Base-by-base conservation (phyloP, 2,329 filamentous ascomycete genomes). In the Paecilomyces fulvus region DNA sequence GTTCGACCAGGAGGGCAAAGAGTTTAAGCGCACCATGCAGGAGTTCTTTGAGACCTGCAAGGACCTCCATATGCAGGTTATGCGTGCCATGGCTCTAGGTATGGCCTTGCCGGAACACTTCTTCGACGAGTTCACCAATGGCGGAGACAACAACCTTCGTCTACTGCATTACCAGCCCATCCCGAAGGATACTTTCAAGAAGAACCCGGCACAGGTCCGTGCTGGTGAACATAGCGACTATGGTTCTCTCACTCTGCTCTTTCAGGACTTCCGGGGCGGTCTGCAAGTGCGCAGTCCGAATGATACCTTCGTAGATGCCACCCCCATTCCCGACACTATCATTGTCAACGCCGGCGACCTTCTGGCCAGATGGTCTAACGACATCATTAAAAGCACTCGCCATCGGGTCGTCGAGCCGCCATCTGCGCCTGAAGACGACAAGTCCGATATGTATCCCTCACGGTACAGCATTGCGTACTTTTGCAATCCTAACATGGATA, bases 391-490 rank as follows among this genome's bases (percentile, higher is more conserved):
- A 75, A 92, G 88, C 68, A 96, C 92, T 3, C 83, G 91, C 58
- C 92, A 96, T 72, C 84, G 91, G 10, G 92, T 96, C 0, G 89
- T 96, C 4, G 89, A 96, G 74, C 92, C 92, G 1, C 88, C 89
- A 14, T 79, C 79, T 3, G 77, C 75, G 2, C 75, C 74, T 7
- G 70, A 70, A 2, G 80, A 79, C 14, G 74, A 77, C 43, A 59
- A 64, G 4, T 63, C 65, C 1, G 71, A 73, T 23, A 63, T 66
- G 17, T 87, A 95, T 70, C 90, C 90, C 1, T 79, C 90, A 0
- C 79, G 88, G 43, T 96, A 96, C 68, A 92, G 88, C 64, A 87
- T 96, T 67, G 92, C 91, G 64, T 96, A 95, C 75, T 95, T 95
- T 70, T 95, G 90, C 77, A 92, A 95, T 64, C 90, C 90, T 8